Percentiles rank a stretch among this genome's conserved stretches.
phyloP scores from a whole-genome alignment of 2,329 filamentous ascomycete genomes.

The Exutisphaerella laricina region DNA sequence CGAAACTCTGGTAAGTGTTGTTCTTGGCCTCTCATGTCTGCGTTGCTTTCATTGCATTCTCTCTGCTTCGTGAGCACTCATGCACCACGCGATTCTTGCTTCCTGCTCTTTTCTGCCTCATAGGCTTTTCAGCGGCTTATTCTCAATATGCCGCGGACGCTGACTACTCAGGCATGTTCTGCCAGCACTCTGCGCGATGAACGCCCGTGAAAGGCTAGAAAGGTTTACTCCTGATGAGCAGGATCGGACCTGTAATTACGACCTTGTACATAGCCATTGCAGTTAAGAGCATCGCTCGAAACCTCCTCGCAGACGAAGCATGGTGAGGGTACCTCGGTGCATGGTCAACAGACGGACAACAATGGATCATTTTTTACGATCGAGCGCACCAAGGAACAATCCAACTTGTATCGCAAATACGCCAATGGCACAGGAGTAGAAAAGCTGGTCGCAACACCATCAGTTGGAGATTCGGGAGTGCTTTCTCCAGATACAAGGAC shows the following conservation, averaged over 20 bases:
- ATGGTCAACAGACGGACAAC: slow-evolving; percentile 10
- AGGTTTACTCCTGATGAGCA: slow-evolving; percentile 12
- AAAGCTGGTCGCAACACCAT: slow-evolving; percentile 10
- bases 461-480: slow-evolving; percentile 12
- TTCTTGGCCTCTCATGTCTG: too few species aligned
- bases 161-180: background rate
- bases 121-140: background rate
- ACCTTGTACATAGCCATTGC: slow-evolving; percentile 12
- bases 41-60: too few species aligned
- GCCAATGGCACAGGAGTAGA: slow-evolving; percentile 11
- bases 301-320: slow-evolving; percentile 10
- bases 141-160: background rate
- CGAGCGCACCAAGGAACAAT: slow-evolving; percentile 12
- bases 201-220: slow-evolving; percentile 9
- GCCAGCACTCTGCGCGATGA: background rate
- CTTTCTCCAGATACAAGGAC: slow-evolving; percentile 13
- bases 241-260: slow-evolving; percentile 9
- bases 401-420: slow-evolving; percentile 10
- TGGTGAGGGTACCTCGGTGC: slow-evolving; percentile 8
- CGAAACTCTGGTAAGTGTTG: too few species aligned
- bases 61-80: too few species aligned
- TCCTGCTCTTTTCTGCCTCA: too few species aligned
- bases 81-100: too few species aligned
- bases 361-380: slow-evolving; percentile 14
- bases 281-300: slow-evolving; percentile 7